A percentile compares a stretch with the other conserved stretches of the same genome.
Evolutionary conservation across 2,329 filamentous ascomycete genomes (phyloP).

Genomic region (Phyllosticta citriasiana): DNA sequence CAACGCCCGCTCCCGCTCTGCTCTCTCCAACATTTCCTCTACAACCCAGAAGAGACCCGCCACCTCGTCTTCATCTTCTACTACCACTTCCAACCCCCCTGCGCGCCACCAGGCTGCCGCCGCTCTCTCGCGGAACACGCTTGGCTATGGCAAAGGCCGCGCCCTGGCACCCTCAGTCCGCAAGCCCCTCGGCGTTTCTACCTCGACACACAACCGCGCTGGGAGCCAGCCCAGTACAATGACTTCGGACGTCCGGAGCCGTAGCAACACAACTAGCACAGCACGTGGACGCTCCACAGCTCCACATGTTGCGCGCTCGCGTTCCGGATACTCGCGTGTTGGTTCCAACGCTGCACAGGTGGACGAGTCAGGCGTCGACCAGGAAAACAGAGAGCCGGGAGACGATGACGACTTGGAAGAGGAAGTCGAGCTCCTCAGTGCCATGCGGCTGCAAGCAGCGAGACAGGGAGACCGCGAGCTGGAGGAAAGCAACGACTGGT

Average conservation of each 20-base stretch:
- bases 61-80: conserved; percentile 21
- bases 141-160: conserved; percentile 77
- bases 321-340: conserved; percentile 22
- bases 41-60: conserved; percentile 26
- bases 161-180: conserved; percentile 32
- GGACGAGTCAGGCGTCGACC: conserved; percentile 12
- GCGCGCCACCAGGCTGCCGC: conserved; percentile 52
- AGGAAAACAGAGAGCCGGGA: background rate
- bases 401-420: conserved; percentile 16
- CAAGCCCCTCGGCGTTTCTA: conserved; percentile 17
- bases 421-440: conserved; percentile 17
- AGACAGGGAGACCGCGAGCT: conserved; percentile 17
- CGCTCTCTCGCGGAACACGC: conserved; percentile 65
- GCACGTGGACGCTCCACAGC: background rate
- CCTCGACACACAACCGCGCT: conserved; percentile 16
- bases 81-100: conserved; percentile 30
- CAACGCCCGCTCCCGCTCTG: conserved; percentile 11
- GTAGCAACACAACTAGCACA: background rate
- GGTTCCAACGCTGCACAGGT: conserved; percentile 23
- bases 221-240: conserved; percentile 12
- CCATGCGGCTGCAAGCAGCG: background rate
- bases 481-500: conserved; percentile 8
- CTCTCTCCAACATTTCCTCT: conserved; percentile 30
- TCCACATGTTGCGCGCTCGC: conserved; percentile 7
- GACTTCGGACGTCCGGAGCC: background rate